Percentiles rank a stretch among this genome's conserved stretches.
Evolutionary conservation across 805 yeast species (phyloP).

Genomic region (Candida schatavii): DNA sequence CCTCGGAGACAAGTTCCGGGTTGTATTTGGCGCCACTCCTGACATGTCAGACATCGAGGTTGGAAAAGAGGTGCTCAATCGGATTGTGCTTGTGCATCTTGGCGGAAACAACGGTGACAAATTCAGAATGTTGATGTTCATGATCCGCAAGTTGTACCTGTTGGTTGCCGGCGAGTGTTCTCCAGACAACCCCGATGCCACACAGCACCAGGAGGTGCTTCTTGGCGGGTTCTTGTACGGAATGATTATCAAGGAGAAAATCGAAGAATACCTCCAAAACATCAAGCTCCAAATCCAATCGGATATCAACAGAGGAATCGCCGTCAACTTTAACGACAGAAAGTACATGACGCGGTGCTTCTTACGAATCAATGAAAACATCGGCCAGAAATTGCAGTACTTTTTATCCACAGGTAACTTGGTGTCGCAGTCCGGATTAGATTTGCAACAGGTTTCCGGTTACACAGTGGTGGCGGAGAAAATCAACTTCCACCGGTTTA

Average conservation of each 20-base stretch:
- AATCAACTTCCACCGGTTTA: slow-evolving; percentile 93
- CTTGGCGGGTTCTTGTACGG: slow-evolving; percentile 96
- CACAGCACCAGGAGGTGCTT: slow-evolving; percentile 96
- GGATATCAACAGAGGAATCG: slow-evolving; percentile 75
- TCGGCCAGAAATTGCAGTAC: slow-evolving; percentile 91
- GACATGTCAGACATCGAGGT: slow-evolving; percentile 88
- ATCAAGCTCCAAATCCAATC: slow-evolving; percentile 72
- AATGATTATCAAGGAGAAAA: slow-evolving; percentile 93
- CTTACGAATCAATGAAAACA: slow-evolving; percentile 80
- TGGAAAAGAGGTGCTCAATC: slow-evolving; percentile 76
- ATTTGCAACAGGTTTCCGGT: slow-evolving; percentile 96
- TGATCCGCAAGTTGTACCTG: slow-evolving; percentile 93
- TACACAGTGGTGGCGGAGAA: slow-evolving; percentile 98
- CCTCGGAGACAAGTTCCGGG: slow-evolving; percentile 93
- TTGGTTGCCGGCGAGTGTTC: slow-evolving; percentile 95
- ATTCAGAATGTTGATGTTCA: slow-evolving; percentile 82
- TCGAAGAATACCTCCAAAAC: slow-evolving; percentile 83
- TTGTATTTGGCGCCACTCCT: slow-evolving; percentile 85
- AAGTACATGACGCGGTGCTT: slow-evolving; percentile 81
- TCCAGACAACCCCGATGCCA: slow-evolving; percentile 98
- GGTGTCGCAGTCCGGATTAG: slow-evolving; percentile 95
- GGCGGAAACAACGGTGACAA: slow-evolving; percentile 63
- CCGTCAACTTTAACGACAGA: slow-evolving; percentile 80
- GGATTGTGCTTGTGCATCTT: slow-evolving; percentile 89
- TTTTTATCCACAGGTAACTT: slow-evolving; percentile 95